Base-by-base conservation (phyloP, 164 flowering plant species). In the Santalum album region DNA sequence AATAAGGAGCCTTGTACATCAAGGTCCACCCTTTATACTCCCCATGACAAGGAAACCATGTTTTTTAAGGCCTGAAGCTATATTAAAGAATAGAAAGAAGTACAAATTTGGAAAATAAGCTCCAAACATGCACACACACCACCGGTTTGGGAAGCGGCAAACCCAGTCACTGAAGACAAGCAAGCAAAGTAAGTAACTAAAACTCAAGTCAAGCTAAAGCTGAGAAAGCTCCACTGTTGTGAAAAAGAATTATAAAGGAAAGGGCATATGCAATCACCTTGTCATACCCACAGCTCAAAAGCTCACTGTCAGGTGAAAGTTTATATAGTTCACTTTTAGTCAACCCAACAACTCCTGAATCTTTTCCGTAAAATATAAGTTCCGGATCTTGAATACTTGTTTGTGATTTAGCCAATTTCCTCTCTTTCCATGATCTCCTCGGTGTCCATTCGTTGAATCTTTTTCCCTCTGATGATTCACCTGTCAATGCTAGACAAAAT, bases 341-440 rank as follows among this genome's bases (percentile, higher is more conserved):
- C 6, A 78, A 69, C 20, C 98, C 98, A 70, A 87, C 62, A 25
- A 89, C 82, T 44, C 96, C 96, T 32, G 98, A 83, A 55, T 79
- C 65, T 55, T 19, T 60, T 35, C 98, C 98, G 74, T 92, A 92
- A 67, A 64, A 92, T 59, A 86, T 77, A 40, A 89, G 82, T 49
- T 88, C 95, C 47, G 98, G 95, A 35, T 75, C 78, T 59, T 65
- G 72, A 58, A n/a, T 50, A 45, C 43, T 51, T 63, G 65, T 63
- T 58, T 72, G 69, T 42, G 70, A 70, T 75, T 77, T 80, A 20
- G 66, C 65, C 16, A 45, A 66, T 75, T 80, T 89, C 65, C 96
- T 80, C 75, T 86, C 99, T 65, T 85, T 87, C 77, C 78, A 83
- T 34, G 86, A 65, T 67, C 76, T 84, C 64, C 75, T 78, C 47